Evolutionary conservation across 179 eudicot species (phyloP).

Genomic region (Spinacia oleracea): DNA sequence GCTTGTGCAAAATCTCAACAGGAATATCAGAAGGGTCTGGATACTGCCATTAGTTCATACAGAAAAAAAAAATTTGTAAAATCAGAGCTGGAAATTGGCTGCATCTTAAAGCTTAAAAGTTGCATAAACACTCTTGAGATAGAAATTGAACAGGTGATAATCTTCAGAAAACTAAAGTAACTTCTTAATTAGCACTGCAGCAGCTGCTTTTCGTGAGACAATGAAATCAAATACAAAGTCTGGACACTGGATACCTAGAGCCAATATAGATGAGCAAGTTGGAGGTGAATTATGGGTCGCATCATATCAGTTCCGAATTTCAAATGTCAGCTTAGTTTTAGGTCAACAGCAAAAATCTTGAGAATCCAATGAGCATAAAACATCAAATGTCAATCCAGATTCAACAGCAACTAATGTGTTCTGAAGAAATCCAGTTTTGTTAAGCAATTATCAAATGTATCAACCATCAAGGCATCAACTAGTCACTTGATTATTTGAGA

Average conservation of each 20-base stretch:
- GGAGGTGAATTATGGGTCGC: neutral
- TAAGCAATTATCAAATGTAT: neutral
- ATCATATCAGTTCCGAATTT: neutral
- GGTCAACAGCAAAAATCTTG: neutral
- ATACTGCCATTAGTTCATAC: slow-evolving; percentile 46
- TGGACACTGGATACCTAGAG: too few species aligned
- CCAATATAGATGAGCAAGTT: neutral
- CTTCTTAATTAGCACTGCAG: neutral
- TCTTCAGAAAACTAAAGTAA: neutral
- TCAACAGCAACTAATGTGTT: neutral
- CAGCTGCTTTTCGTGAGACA: neutral
- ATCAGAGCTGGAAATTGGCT: too few species aligned
- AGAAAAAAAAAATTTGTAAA: neutral
- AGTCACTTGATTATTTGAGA: neutral
- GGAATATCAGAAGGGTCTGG: slow-evolving; percentile 81
- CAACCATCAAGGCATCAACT: neutral
- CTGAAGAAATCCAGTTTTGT: too few species aligned
- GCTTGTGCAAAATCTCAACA: slow-evolving; percentile 84
- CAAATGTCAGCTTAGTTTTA: neutral
- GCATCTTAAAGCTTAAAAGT: neutral
- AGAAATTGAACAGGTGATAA: neutral
- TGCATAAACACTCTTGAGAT: neutral
- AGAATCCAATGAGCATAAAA: neutral
- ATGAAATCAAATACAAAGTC: neutral
- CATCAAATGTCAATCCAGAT: neutral